Base-by-base conservation (phyloP, 2,329 filamentous ascomycete species). In the Apiospora marii region DNA sequence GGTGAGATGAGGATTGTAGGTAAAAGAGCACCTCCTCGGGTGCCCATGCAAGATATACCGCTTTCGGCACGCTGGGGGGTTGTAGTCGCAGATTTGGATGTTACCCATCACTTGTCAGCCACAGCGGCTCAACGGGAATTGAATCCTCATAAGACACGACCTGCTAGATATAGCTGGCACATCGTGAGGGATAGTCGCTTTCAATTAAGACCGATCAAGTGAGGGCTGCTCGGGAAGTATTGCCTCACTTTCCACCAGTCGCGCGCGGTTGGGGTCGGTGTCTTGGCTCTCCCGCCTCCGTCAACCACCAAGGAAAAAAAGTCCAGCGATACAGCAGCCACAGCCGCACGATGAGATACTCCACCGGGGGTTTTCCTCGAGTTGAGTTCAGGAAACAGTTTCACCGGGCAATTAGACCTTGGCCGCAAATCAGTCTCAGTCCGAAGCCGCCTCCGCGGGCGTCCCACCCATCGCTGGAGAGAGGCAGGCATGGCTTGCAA, bases 201-300 rank as follows among this genome's bases (percentile, higher is more conserved):
- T 41, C 58, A 41, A 41, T 41, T 7, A 64, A 41, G 12, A 41
- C 58, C 13, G 30, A 41, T 19, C 58, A 64, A 64, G 58, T 34
- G 58, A 64, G 34, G 58, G 58, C 58, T 34, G 58, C 58, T 64
- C 58, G 58, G 58, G 13, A 64, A 64, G 58, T 64, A 34, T 41
- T 64, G 58, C 58, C 58, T 64, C 58, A 64, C 34, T 64, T 41
- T n/a, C 58, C 58, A 41, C 58, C 58, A 64, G 58, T 64, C 30
- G 58, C 58, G 53, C 16, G 51, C 51, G 51, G 24, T 16, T 53
- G 27, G 14, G 34, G 58, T 64, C 58, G 58, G 58, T 64, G 58
- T 41, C 30, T 64, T 64, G 34, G 30, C 58, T 64, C 58, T 41
- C 58, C 58, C 34, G 34, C 58, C n/a, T 22, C 30, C n/a, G 58